Percentiles rank a stretch among this genome's conserved stretches.
These are phyloP conservation scores for Hypoxylon sp. DNA, from an alignment of 2,329 filamentous ascomycete species.

Conservation along the genomic window DNA sequence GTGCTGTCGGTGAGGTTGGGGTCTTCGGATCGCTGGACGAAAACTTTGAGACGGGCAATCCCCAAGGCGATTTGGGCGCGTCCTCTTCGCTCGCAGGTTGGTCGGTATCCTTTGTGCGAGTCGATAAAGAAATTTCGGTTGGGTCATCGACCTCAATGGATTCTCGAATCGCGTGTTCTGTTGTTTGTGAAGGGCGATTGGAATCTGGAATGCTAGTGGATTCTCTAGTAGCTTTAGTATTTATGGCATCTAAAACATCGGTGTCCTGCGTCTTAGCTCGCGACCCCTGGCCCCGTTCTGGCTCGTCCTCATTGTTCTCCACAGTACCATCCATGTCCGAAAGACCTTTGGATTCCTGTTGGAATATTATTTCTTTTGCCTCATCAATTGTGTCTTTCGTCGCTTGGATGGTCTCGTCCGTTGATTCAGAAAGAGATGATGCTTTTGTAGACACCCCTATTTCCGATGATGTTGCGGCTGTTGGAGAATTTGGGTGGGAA, in stretches of 20 bases:
- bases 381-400: constrained; percentile 54
- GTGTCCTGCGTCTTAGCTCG: constrained; percentile 38
- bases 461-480: constrained; percentile 67
- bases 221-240: constrained; percentile 45
- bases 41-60: constrained; percentile 51
- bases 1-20: constrained; percentile 47
- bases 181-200: constrained; percentile 39
- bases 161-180: constrained; percentile 31
- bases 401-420: constrained; percentile 70
- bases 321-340: constrained; percentile 27
- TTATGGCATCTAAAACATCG: constrained; percentile 43
- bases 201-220: constrained; percentile 46
- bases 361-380: constrained; percentile 26
- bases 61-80: constrained; percentile 45
- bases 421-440: constrained; percentile 75
- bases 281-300: constrained; percentile 33
- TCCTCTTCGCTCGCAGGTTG: constrained; percentile 38
- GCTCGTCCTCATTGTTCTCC: constrained; percentile 17
- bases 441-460: constrained; percentile 73
- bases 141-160: constrained; percentile 41
- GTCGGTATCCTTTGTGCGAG: constrained; percentile 27
- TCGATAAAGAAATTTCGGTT: constrained; percentile 14
- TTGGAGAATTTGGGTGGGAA: constrained; percentile 71
- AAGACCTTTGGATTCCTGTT: constrained; percentile 30
- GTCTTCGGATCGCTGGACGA: constrained; percentile 49